A percentile compares a stretch with the other conserved stretches of the same genome.
Conservation (phyloP, 352 stramenopile species). For the Elongisporangium anandrum region DNA sequence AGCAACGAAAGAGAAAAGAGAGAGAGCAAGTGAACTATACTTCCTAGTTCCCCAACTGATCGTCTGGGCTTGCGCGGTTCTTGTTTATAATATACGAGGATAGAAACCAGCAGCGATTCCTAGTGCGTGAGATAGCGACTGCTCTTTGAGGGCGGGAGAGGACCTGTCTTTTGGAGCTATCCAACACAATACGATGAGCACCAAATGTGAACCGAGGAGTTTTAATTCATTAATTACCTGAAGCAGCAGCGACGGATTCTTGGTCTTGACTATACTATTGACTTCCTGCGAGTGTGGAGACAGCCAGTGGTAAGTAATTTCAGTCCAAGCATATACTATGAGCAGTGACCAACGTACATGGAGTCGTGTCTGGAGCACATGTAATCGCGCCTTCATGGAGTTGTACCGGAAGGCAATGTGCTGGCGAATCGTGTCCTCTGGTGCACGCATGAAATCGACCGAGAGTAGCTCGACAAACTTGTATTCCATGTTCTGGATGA, state of each 20-base stretch:
- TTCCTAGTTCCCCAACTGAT: neutral
- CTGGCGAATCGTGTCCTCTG: slow-evolving; percentile 88
- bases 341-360: slow-evolving; percentile 38
- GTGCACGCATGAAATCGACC: slow-evolving; percentile 86
- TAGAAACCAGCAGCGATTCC: no score
- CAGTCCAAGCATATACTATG: neutral
- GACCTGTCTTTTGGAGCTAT: slow-evolving; percentile 63
- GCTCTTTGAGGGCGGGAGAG: slow-evolving; percentile 29
- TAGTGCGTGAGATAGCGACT: slow-evolving; percentile 67
- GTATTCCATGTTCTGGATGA: slow-evolving; percentile 97
- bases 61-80: no score
- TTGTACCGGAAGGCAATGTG: slow-evolving; percentile 94
- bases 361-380: slow-evolving; percentile 89
- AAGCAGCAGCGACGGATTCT: slow-evolving; percentile 91
- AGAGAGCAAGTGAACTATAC: slow-evolving; percentile 1
- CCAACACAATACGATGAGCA: neutral
- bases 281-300: slow-evolving; percentile 57
- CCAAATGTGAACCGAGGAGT: neutral
- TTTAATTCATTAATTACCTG: slow-evolving; percentile 51
- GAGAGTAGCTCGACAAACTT: slow-evolving; percentile 95
- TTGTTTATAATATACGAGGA: no score
- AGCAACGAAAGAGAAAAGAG: slow-evolving; percentile 2
- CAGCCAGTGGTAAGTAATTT: neutral
- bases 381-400: slow-evolving; percentile 89
- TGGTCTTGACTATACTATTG: slow-evolving; percentile 94